Base-by-base conservation (phyloP, 2,329 filamentous ascomycete species). In the Colletotrichum aenigma region DNA sequence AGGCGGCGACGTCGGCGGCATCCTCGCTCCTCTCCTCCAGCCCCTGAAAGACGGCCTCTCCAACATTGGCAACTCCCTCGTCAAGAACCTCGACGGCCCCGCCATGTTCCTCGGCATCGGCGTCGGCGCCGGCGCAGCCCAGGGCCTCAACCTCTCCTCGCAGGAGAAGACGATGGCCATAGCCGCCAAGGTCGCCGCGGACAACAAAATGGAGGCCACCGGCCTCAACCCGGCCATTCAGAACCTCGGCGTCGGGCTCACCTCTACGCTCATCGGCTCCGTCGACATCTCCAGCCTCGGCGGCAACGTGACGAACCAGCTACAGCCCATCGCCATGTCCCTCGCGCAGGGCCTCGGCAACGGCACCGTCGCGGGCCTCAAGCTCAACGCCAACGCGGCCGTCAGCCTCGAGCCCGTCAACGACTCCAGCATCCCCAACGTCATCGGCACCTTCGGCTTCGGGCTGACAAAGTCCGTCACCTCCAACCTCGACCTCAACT, bases 141-240 rank as follows among this genome's bases (percentile, higher is more conserved):
- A 81, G 64, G 80, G 76, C 4, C 77, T 81, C 9, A 77, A 78
- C 48, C 68, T 81, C 28, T 75, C 77, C 3, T 64, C 79, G 2
- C 61, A 73, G 6, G 69, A 70, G 3, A 69, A 61, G 30, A 74
- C 77, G 24, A 79, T 75, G 38, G 21, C 66, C 7, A 43, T 77
- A 7, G 78, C 76, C 3, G 75, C 77, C 18, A 77, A 76, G 69
- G 79, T 81, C 4, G 79, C 79, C 2, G 68, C 79, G 18, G 78
- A 81, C 24, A 83, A 82, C 76, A 77, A 78, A n/a, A 79, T 82
- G 78, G 65, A 79, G 12, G 78, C 78, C 13, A 80, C 78, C 10
- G 81, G 82, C 18, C 75, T 84, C 24, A 83, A 83, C 70, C 79
- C 81, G 0, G 74, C 79, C 4, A 77, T 84, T 61, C 79, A 82